Conservation (phyloP, 306 rosid species). For the Inga oerstediana region DNA sequence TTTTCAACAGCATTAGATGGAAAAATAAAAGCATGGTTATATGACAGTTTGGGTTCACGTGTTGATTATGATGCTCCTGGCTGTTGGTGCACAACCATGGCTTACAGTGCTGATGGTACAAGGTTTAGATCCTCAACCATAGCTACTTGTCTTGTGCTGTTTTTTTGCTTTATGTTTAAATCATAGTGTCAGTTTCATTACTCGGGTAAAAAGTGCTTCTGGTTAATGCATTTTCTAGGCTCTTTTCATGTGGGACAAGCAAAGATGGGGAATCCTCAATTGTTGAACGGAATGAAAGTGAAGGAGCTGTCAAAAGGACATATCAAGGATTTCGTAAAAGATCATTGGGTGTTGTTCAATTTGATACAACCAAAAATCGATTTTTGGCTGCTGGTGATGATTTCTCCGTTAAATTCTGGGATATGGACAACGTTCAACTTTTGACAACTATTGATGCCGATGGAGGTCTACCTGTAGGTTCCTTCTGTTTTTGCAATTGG, state of each 20-base stretch:
- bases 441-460: constrained; percentile 89
- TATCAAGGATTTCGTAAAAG: constrained; percentile 89
- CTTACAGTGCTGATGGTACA: constrained; percentile 96
- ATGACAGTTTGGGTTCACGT: constrained; percentile 98
- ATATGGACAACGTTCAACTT: constrained; percentile 93
- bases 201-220: constrained; percentile 15
- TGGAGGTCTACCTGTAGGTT: constrained; percentile 93
- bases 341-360: constrained; percentile 85
- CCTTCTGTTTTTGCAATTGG: constrained; percentile 22
- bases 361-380: constrained; percentile 87
- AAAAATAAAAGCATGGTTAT: constrained; percentile 96
- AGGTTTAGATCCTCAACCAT: constrained; percentile 55
- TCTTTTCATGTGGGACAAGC: constrained; percentile 96
- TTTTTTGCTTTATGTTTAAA: constrained; percentile 16
- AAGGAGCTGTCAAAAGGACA: constrained; percentile 94
- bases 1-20: constrained; percentile 96
- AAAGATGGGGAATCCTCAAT: constrained; percentile 89
- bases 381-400: constrained; percentile 98
- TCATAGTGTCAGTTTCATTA: constrained; percentile 12
- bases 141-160: constrained; percentile 35
- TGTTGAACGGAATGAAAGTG: constrained; percentile 98
- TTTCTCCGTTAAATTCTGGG: constrained; percentile 95
- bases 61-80: constrained; percentile 99
- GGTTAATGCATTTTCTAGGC: constrained; percentile 50
- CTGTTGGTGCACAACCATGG: constrained; percentile 99